These are phyloP conservation scores for Amphibolis antarctica DNA, from an alignment of 106 monocot species.

Conservation along the genomic window DNA sequence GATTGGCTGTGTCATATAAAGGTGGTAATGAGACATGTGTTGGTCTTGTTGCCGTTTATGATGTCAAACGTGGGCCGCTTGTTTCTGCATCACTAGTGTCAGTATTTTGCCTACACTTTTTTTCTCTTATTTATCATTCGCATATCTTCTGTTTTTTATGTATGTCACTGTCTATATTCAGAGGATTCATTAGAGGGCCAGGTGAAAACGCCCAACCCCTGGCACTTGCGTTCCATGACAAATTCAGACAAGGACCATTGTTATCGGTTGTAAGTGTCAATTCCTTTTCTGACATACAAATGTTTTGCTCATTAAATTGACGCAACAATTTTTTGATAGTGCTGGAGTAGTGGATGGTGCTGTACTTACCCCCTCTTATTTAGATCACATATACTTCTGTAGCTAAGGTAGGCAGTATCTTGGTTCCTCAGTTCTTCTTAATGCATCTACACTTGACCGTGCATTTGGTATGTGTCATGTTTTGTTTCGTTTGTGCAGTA, in stretches of 20 bases:
- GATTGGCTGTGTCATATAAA: slow-evolving; percentile 77
- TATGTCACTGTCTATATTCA: not conserved
- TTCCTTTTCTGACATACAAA: not conserved
- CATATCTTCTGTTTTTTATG: not conserved
- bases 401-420: not conserved
- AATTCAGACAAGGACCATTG: slow-evolving; percentile 80
- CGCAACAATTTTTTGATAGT: slow-evolving; percentile 23
- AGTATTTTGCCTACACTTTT: slow-evolving; percentile 15
- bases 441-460: no score
- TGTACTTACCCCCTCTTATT: slow-evolving; percentile 96
- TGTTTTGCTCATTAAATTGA: not conserved
- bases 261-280: slow-evolving; percentile 67
- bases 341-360: slow-evolving; percentile 95
- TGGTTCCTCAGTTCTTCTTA: no score
- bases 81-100: slow-evolving; percentile 77
- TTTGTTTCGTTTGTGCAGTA: no score
- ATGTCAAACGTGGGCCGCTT: slow-evolving; percentile 63
- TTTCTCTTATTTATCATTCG: not conserved
- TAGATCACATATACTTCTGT: slow-evolving; percentile 44
- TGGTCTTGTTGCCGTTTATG: slow-evolving; percentile 89
- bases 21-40: slow-evolving; percentile 54
- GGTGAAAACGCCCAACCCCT: slow-evolving; percentile 75
- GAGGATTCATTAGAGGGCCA: slow-evolving; percentile 89
- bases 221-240: slow-evolving; percentile 76
- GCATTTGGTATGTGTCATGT: no score